Evolutionary conservation across 2,329 filamentous ascomycete genomes (phyloP), one percentile per base, ranked within the genome.

Genomic region (Paraphoma chrysanthemicola): DNA sequence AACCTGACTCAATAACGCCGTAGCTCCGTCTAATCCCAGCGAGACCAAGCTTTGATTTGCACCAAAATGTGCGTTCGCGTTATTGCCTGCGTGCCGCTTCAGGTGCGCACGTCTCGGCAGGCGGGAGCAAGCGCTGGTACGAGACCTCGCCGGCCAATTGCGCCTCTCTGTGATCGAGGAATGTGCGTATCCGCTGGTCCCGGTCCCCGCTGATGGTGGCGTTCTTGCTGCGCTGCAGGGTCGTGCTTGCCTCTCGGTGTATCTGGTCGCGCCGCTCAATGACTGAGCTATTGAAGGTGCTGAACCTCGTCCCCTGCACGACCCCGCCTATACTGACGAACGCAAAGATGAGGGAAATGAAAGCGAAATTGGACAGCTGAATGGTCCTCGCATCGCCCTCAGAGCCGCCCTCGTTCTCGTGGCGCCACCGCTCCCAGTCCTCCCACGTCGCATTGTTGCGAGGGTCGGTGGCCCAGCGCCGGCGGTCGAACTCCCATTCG

Each of bases 381-480:
- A 88, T 66, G 85, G 84, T 60, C 72, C 74, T 63, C 68, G 69
- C 69, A 64, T 78, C 62, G 51, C 77, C 79, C 61, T 74, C 74
- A 69, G 76, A 68, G 48, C 55, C 68, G 49, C 60, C 56, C 14
- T 60, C 57, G 56, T 72, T 62, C 28, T 71, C 73, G 31, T 63
- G 53, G 57, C 77, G 73, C 76, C 77, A 79, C 44, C 83, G 84
- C 79, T 97, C 92, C 93, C 93, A 97, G 75, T 99, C 95, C 74
- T 99, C 95, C 95, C 95, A 99, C 0, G 95, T 98, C 0, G 92
- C 95, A 74, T 98, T 98, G 66, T 81, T 75, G 47, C 88, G 85
- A 2, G 83, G 74, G 72, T 79, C 67, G 70, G 72, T 59, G 63
- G 70, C 49, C 78, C 77, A 68, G 61, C 71, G 47, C 61, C 60